Evolutionary conservation across 805 yeast genomes (phyloP), one percentile per base, ranked within the genome.

Genomic region (Limtongozyma cylindracea): DNA sequence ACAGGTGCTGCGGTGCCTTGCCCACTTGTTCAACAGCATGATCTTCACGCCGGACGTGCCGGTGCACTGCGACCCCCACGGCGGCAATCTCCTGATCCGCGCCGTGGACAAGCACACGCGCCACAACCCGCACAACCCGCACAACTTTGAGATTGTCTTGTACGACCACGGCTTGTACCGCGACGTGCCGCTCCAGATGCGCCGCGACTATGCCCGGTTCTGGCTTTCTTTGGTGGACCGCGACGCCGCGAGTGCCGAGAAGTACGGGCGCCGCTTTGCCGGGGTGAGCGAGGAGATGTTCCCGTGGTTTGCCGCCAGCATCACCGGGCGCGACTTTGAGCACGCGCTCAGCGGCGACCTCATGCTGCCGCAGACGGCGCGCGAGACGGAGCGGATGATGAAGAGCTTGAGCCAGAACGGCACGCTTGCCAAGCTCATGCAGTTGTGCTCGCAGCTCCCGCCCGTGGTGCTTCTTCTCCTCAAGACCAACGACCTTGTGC

Each of bases 31-130:
- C 52, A 77, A 84, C 48, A 69, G 66, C 37, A 88, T 88, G 99
- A 78, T 88, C 19, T 88, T 88, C 49, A 71, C 91, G 2, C 91
- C 94, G 1, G 69, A 66, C 13, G 92, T 78, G 12, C 77, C 84
- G 1, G 61, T 88, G 19, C 99, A 88, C 41, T 88, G 98, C 47
- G 99, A 88, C 41, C 98, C 98, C 1, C 99, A 88, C 41, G 93
- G 92, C 8, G 99, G 99, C 1, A 88, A 88, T 36, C 49, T 88
- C 27, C 94, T 96, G 1, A 77, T 88, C 12, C 51, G 80, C 25
- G 33, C 43, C 8, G 24, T 38, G 7, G 35, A 37, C 11, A 27
- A 27, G 13, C 19, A 11, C 6, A 19, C 23, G 8, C n/a, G n/a
- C n/a, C n/a, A n/a, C n/a, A n/a, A n/a, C n/a, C 27, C 32, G 1